These are phyloP conservation scores for Primulina eburnea DNA, from an alignment of 257 asterid species.

Conservation along the genomic window DNA sequence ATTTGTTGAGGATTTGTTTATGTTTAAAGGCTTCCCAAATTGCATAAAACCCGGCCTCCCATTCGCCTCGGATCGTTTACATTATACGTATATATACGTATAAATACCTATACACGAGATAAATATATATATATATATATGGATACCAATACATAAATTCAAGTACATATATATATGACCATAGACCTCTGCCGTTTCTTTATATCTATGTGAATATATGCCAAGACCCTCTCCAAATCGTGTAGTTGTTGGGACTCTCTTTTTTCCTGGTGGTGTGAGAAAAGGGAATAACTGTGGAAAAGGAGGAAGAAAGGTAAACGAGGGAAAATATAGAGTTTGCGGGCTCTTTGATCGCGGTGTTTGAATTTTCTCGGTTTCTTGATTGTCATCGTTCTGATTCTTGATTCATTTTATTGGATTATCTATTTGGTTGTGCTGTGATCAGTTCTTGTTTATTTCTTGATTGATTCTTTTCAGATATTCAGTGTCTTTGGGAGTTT, in stretches of 20 bases:
- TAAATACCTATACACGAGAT: too few species aligned
- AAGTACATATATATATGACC: background rate
- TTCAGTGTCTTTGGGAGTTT: background rate
- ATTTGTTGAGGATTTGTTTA: background rate
- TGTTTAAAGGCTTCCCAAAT: conserved; percentile 6
- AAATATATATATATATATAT: too few species aligned
- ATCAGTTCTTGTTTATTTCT: too few species aligned
- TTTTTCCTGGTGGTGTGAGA: conserved; percentile 19
- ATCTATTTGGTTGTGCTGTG: background rate
- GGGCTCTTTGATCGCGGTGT: conserved; percentile 5
- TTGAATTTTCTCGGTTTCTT: conserved; percentile 14
- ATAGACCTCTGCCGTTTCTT: conserved; percentile 1
- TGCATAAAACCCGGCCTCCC: conserved; percentile 26
- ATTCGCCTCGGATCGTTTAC: conserved; percentile 32
- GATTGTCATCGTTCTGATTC: conserved; percentile 19
- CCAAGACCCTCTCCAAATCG: conserved; percentile 18
- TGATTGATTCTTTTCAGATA: background rate
- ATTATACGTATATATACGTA: background rate
- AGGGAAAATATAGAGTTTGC: conserved; percentile 10
- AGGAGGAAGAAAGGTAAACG: conserved; percentile 21
- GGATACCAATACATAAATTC: background rate
- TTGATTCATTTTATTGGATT: conserved; percentile 8
- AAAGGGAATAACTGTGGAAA: conserved; percentile 26
- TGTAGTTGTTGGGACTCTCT: conserved; percentile 25
- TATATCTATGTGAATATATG: conserved; percentile 28